Conservation (phyloP, 2,329 filamentous ascomycete genomes). For the Graphium sp. region DNA sequence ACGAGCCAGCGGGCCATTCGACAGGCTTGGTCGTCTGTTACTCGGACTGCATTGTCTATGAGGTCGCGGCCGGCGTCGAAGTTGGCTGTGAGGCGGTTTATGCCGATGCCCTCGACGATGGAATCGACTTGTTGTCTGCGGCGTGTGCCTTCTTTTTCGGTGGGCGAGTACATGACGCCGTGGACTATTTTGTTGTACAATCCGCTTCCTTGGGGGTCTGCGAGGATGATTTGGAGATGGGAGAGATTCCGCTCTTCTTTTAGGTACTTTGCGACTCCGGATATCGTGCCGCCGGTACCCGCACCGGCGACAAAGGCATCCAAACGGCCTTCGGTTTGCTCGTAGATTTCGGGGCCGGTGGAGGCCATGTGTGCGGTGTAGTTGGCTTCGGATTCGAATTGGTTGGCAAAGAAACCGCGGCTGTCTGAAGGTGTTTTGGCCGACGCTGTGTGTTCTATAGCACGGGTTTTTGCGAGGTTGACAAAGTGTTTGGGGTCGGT, state of each 20-base stretch:
- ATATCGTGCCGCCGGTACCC: conserved; percentile 85
- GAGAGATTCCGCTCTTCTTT: conserved; percentile 51
- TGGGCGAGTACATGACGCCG: conserved; percentile 87
- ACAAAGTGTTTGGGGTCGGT: conserved; percentile 90
- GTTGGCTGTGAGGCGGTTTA: conserved; percentile 88
- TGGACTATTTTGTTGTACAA: conserved; percentile 83
- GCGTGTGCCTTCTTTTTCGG: conserved; percentile 80
- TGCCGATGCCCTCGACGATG: conserved; percentile 88
- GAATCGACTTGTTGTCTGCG: conserved; percentile 85
- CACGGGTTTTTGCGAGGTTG: conserved; percentile 68
- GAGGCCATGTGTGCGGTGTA: conserved; percentile 66
- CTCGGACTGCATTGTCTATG: conserved; percentile 77
- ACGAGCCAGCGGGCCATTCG: conserved; percentile 94
- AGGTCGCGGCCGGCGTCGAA: conserved; percentile 76
- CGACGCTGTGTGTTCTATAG: conserved; percentile 51
- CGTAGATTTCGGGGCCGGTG: conserved; percentile 80
- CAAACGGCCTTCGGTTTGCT: conserved; percentile 56
- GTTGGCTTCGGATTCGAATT: conserved; percentile 87
- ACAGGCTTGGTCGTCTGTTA: conserved; percentile 77
- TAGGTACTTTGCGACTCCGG: conserved; percentile 68
- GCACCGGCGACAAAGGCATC: conserved; percentile 89
- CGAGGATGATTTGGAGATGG: conserved; percentile 56
- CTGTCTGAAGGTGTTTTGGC: conserved; percentile 31
- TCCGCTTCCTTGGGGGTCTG: conserved; percentile 87
- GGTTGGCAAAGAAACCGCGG: conserved; percentile 82